Conservation (phyloP, 2,329 filamentous ascomycete species). For the Neoascochyta sp. region DNA sequence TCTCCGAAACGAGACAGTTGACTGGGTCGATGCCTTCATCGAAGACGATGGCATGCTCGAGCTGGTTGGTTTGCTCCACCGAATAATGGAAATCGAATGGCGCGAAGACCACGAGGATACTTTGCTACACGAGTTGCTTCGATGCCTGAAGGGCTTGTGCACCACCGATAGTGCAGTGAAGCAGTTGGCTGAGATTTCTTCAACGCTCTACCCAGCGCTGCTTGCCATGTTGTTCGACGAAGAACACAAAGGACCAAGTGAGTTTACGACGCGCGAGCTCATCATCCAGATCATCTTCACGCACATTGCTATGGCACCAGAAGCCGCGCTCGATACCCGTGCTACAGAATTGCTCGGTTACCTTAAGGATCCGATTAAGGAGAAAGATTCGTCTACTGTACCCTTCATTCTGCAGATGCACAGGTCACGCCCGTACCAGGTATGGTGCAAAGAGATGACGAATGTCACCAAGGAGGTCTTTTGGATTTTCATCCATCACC, state of each 20-base stretch:
- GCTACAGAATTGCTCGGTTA: constrained; percentile 73
- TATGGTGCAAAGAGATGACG: constrained; percentile 90
- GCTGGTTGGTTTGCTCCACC: constrained; percentile 77
- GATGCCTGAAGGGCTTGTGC: constrained; percentile 90
- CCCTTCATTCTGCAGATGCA: constrained; percentile 89
- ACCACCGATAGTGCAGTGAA: constrained; percentile 84
- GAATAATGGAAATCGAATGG: constrained; percentile 97
- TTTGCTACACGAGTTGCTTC: constrained; percentile 82
- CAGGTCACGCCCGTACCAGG: constrained; percentile 78
- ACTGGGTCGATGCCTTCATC: constrained; percentile 93
- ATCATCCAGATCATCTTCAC: constrained; percentile 86
- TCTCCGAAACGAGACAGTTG: constrained; percentile 88
- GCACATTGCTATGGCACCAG: constrained; percentile 65
- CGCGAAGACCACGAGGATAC: constrained; percentile 96
- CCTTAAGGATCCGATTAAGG: constrained; percentile 69
- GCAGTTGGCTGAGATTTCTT: constrained; percentile 75
- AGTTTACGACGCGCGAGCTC: constrained; percentile 89
- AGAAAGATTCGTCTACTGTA: constrained; percentile 71
- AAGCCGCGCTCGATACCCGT: constrained; percentile 60
- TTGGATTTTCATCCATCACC: constrained; percentile 95
- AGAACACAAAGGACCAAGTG: constrained; percentile 96
- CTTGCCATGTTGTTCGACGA: constrained; percentile 90
- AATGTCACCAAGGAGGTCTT: constrained; percentile 98
- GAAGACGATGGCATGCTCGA: constrained; percentile 87
- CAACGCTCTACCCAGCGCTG: constrained; percentile 78